Evolutionary conservation across 2,329 filamentous ascomycete genomes (phyloP).

Genomic region (Monosporascus sp.): DNA sequence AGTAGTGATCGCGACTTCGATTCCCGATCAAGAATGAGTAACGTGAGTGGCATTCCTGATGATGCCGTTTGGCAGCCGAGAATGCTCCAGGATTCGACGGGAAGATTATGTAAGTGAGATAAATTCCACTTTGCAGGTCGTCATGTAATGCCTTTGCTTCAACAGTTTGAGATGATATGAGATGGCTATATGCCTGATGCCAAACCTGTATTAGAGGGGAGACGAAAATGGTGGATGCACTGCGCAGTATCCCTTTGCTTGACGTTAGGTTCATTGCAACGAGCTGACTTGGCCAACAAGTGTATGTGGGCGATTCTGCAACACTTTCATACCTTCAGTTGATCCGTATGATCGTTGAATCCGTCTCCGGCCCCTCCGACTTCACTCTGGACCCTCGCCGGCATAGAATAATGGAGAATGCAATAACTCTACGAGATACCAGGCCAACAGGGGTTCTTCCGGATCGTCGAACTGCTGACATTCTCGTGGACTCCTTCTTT

Average conservation of each 20-base stretch:
- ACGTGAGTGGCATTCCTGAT: slow-evolving; percentile 43
- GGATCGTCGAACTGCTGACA: slow-evolving; percentile 46
- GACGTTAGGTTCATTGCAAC: background rate
- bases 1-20: slow-evolving; percentile 25
- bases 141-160: too few species aligned
- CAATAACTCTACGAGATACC: slow-evolving; percentile 39
- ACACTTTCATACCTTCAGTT: slow-evolving; percentile 56
- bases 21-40: slow-evolving; percentile 31
- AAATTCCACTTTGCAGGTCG: background rate
- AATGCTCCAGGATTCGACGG: slow-evolving; percentile 56
- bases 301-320: slow-evolving; percentile 60
- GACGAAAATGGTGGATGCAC: background rate
- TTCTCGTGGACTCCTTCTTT: slow-evolving; percentile 56
- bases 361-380: slow-evolving; percentile 44
- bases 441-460: slow-evolving; percentile 50
- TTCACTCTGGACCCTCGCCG: slow-evolving; percentile 54
- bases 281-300: slow-evolving; percentile 25
- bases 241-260: slow-evolving; percentile 8
- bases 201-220: too few species aligned
- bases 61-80: slow-evolving; percentile 52
- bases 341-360: slow-evolving; percentile 56
- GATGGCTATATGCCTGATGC: too few species aligned
- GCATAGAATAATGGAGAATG: slow-evolving; percentile 52
- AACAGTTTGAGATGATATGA: too few species aligned
- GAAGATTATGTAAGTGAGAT: slow-evolving; percentile 45